A percentile compares a stretch with the other conserved stretches of the same genome.
phyloP scores from a whole-genome alignment of 176 grass and related monocot species.

The Canna indica region DNA sequence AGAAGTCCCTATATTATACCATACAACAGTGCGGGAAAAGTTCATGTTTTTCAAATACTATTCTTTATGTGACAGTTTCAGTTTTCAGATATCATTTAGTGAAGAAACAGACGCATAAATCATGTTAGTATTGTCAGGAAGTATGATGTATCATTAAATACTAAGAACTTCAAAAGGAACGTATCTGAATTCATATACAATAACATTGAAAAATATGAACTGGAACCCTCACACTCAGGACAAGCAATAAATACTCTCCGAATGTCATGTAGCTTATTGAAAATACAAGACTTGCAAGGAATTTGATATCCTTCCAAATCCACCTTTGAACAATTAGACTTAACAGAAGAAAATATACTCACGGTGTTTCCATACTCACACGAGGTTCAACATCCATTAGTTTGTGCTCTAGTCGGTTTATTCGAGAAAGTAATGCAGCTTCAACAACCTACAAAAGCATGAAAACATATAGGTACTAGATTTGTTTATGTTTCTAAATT shows the following conservation, averaged over 20 bases:
- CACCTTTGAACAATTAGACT: background rate
- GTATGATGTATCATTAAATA: background rate
- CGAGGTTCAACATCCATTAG: constrained; percentile 87
- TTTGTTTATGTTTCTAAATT: background rate
- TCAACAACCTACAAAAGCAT: constrained; percentile 65
- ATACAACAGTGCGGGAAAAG: no score
- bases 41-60: no score
- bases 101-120: no score
- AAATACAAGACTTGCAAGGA: background rate
- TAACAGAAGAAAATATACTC: constrained; percentile 17
- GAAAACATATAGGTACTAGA: constrained; percentile 10
- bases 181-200: background rate
- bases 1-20: no score
- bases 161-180: background rate
- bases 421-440: constrained; percentile 89
- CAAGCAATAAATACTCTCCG: background rate
- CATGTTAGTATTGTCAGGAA: no score
- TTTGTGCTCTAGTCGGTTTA: constrained; percentile 70
- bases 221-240: background rate
- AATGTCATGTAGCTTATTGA: background rate
- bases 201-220: background rate
- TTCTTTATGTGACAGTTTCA: no score
- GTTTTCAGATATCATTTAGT: no score
- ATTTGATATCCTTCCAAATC: background rate
- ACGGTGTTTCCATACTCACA: constrained; percentile 51